Conservation (phyloP, 257 asterid species). For the Solanum appendiculatum region DNA sequence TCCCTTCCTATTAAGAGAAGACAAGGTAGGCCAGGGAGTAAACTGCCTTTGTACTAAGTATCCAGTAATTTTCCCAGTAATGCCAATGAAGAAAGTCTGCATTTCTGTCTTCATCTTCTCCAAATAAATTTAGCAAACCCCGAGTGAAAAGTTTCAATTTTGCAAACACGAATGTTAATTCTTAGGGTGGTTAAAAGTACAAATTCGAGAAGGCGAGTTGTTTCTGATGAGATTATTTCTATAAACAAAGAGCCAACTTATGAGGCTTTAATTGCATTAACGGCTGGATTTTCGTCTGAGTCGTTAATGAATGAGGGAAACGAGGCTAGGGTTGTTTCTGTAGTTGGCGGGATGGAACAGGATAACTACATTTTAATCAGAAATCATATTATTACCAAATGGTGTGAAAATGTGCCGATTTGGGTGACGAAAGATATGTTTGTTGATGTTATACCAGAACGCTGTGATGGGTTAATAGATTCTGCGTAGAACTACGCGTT, state of each 20-base stretch:
- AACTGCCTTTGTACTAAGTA: slow-evolving; percentile 33
- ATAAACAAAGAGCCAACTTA: slow-evolving; percentile 55
- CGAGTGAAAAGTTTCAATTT: slow-evolving; percentile 7
- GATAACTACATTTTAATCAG: too few species aligned
- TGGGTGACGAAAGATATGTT: too few species aligned
- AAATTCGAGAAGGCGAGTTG: slow-evolving; percentile 7
- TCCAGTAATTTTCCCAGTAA: slow-evolving; percentile 8
- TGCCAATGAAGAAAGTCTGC: background rate
- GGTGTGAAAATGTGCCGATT: too few species aligned
- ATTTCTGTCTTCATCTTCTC: background rate
- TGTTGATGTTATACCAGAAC: too few species aligned
- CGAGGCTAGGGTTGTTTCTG: too few species aligned
- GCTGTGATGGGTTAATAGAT: too few species aligned
- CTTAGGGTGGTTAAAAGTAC: slow-evolving; percentile 1
- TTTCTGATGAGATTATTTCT: slow-evolving; percentile 72
- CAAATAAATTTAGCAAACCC: background rate
- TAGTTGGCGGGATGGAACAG: too few species aligned
- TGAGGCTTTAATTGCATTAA: too few species aligned
- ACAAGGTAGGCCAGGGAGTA: slow-evolving; percentile 55
- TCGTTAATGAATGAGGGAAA: too few species aligned
- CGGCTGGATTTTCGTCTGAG: too few species aligned
- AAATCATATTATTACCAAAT: too few species aligned
- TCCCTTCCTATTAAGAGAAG: slow-evolving; percentile 39
- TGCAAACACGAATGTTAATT: background rate
- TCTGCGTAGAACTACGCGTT: too few species aligned